phyloP scores from a whole-genome alignment of 2,329 filamentous ascomycete species.

The Pseudonectria buxi region DNA sequence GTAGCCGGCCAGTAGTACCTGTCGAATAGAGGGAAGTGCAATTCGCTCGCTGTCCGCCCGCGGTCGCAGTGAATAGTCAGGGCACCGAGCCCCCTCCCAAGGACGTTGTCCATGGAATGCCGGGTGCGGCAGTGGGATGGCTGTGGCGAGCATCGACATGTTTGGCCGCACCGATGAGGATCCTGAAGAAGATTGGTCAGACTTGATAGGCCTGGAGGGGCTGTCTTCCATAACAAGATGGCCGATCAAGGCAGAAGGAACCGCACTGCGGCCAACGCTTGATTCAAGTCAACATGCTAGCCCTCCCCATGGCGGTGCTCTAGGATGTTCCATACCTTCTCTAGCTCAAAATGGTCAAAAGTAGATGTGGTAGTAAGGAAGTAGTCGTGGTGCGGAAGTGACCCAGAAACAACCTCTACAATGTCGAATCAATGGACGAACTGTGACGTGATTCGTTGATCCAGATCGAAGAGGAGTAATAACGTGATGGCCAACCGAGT shows the following conservation, averaged over 20 bases:
- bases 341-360: conserved; percentile 6
- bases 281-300: conserved; percentile 4
- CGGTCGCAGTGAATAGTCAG: conserved; percentile 29
- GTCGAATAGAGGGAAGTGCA: conserved; percentile 45
- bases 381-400: too few species aligned
- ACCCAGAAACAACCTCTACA: too few species aligned
- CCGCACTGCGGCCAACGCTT: conserved; percentile 14
- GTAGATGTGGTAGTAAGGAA: too few species aligned
- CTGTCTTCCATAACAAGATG: conserved; percentile 36
- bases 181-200: conserved; percentile 21
- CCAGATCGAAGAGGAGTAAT: too few species aligned
- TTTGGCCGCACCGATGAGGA: conserved; percentile 24
- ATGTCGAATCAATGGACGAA: too few species aligned
- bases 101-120: conserved; percentile 33
- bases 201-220: conserved; percentile 25
- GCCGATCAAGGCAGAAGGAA: conserved; percentile 11
- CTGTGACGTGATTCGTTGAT: too few species aligned
- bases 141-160: conserved; percentile 46
- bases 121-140: conserved; percentile 34
- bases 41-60: conserved; percentile 34
- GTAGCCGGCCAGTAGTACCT: conserved; percentile 39
- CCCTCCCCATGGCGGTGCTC: background rate
- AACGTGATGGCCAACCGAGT: too few species aligned
- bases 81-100: conserved; percentile 32
- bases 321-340: conserved; percentile 5